Evolutionary conservation across 2,329 filamentous ascomycete species (phyloP).

Genomic region (Aspergillus arachidicola): DNA sequence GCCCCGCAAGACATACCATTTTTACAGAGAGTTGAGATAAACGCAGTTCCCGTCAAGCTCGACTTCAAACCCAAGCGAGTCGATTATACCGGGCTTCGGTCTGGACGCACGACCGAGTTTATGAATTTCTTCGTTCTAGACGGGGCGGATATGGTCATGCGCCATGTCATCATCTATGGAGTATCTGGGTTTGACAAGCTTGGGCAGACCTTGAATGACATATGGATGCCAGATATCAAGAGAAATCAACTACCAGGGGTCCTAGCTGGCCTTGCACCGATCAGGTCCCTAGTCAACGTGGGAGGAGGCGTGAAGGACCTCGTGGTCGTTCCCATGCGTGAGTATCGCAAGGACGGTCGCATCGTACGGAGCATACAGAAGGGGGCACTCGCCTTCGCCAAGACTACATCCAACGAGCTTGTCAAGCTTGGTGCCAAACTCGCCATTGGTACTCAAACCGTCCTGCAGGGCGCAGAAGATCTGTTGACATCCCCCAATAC

Average conservation of each 20-base stretch:
- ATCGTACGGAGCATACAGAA: conserved; percentile 90
- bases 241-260: conserved; percentile 86
- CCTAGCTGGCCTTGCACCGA: conserved; percentile 82
- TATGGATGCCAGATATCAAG: conserved; percentile 95
- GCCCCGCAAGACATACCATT: conserved; percentile 77
- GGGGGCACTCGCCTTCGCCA: conserved; percentile 85
- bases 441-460: conserved; percentile 91
- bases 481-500: conserved; percentile 56
- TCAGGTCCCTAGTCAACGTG: conserved; percentile 89
- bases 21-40: conserved; percentile 85
- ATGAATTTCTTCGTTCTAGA: conserved; percentile 98
- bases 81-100: conserved; percentile 88
- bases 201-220: conserved; percentile 86
- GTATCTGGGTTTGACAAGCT: conserved; percentile 87
- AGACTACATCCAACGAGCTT: conserved; percentile 91
- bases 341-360: conserved; percentile 92
- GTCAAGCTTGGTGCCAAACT: conserved; percentile 92
- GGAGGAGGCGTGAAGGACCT: conserved; percentile 84
- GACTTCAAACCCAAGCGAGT: conserved; percentile 99
- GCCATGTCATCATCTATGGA: conserved; percentile 90
- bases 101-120: conserved; percentile 93
- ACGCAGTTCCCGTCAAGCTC: conserved; percentile 77
- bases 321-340: conserved; percentile 83
- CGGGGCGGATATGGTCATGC: conserved; percentile 79
- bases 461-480: conserved; percentile 84